Evolutionary conservation across 176 grass and related monocot genomes (phyloP), one percentile per base, ranked within the genome.

Genomic region (Phoenix roebelenii): DNA sequence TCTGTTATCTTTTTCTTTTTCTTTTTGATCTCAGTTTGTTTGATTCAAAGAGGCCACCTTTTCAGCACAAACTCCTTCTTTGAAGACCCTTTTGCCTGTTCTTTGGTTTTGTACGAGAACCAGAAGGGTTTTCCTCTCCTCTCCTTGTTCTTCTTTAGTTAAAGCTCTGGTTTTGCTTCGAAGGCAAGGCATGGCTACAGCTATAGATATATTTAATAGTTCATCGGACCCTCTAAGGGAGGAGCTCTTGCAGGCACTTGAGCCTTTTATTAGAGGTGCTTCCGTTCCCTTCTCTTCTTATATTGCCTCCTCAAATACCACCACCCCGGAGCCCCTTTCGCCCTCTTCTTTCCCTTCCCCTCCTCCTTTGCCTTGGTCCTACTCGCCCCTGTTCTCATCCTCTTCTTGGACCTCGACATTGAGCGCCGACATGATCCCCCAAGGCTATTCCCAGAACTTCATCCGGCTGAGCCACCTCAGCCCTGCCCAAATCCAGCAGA

Each of bases 151-250:
- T 66, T 29, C 7, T 52, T 66, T 28, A 29, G 49, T 14, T 12
- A 55, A 55, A 67, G 65, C 51, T 32, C 18, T 17, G 17, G 25
- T 52, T 68, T 68, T 68, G 52, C 52, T 68, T 68, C 35, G 12
- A 17, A 22, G 18, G 20, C 16, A 55, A 68, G 52, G 25, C 65
- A 68, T 68, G 65, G 65, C 65, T 14, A 39, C 65, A 48, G 52
- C 65, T 52, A 55, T 56, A 28, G 65, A 68, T 55, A 25, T 68
- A 52, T 39, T 23, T 52, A 44, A 28, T 28, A 54, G 50, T 10
- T 55, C 65, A 12, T 68, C 65, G 5, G 65, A 68, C 55, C 65
- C 65, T 9, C 20, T 48, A 18, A 55, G 65, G 28, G 52, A 44
- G 35, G 35, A 44, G 35, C 35, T 44, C 35, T 3, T 44, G 35